Evolutionary conservation across 352 stramenopile species (phyloP).

Genomic region (Pythium grandisporangium): DNA sequence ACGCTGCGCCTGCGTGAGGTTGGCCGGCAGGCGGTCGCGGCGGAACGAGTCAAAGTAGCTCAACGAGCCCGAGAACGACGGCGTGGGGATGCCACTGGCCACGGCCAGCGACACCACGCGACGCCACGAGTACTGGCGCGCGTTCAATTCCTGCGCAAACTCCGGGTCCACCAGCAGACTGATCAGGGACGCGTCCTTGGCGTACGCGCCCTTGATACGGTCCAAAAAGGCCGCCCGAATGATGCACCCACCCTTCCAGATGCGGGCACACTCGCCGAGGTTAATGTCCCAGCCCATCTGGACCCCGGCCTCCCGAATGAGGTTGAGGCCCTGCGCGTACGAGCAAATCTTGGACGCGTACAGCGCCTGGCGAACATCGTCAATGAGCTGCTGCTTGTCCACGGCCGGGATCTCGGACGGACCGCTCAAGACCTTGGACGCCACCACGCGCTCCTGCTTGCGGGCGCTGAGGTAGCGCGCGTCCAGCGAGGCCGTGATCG

Average conservation of each 20-base stretch:
- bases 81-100: slow-evolving; percentile 88
- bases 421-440: slow-evolving; percentile 90
- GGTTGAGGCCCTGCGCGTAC: slow-evolving; percentile 95
- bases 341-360: slow-evolving; percentile 99
- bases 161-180: slow-evolving; percentile 97
- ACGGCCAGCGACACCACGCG: slow-evolving; percentile 95
- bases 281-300: slow-evolving; percentile 97
- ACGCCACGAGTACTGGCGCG: slow-evolving; percentile 93
- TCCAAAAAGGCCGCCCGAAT: slow-evolving; percentile 97
- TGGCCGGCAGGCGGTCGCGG: slow-evolving; percentile 90
- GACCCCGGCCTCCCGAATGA: slow-evolving; percentile 92
- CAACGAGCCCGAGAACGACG: slow-evolving; percentile 89
- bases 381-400: slow-evolving; percentile 93
- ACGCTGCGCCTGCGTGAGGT: slow-evolving; percentile 98
- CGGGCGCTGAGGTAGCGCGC: slow-evolving; percentile 93
- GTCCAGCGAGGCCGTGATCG: slow-evolving; percentile 97
- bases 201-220: slow-evolving; percentile 95
- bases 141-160: slow-evolving; percentile 94
- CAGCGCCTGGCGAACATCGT: slow-evolving; percentile 94
- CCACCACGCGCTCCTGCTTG: slow-evolving; percentile 94
- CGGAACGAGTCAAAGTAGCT: slow-evolving; percentile 99
- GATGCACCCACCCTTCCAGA: slow-evolving; percentile 99
- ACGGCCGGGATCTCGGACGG: slow-evolving; percentile 89
- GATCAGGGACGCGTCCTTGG: slow-evolving; percentile 86
- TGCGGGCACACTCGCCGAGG: slow-evolving; percentile 94